Evolutionary conservation across 1,284 basidiomycete genomes (phyloP), one percentile per base, ranked within the genome.

Genomic region (Sanghuangporus baumii): DNA sequence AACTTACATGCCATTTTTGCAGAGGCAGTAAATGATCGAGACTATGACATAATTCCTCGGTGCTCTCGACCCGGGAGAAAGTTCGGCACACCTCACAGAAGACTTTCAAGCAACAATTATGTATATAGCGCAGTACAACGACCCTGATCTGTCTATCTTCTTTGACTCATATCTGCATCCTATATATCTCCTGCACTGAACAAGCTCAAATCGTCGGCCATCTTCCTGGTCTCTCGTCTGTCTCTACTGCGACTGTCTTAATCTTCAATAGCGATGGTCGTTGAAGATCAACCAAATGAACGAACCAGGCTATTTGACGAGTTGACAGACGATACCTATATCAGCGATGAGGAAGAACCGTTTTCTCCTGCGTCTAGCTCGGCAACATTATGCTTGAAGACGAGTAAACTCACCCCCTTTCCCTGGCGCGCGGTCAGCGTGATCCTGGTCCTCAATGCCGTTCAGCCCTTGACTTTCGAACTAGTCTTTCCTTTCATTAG

Each of bases 401-500:
- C 50, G 41, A n/a, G 11, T 18, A 23, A 43, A 12, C 43, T 43
- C 7, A 48, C 8, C 23, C 51, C 59, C 31, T 46, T 66, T 38
- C 60, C 62, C 16, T 67, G 62, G 65, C 60, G 65, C 26, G 37
- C 52, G 11, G 50, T 67, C 11, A 6, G 34, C 18, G 38, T 64
- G 18, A 57, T 67, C 26, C 47, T 67, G 14, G 26, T 58, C n/a
- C 43, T 66, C 31, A 65, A 58, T 16, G 56, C 60, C 7, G 55
- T 66, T 16, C 60, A 64, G 14, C 66, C 66, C 9, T 43, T 67
- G 41, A 62, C 61, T 20, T 68, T 65, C 51, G 67, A 69, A 36
- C 36, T 69, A n/a, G 63, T 69, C 20, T 69, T 67, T 41, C 68
- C 66, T 20, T 68, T 68, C 40, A 60, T 69, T 26, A 67, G 65